phyloP scores from a whole-genome alignment of 2,329 filamentous ascomycete species.

The Colletotrichum sojae region DNA sequence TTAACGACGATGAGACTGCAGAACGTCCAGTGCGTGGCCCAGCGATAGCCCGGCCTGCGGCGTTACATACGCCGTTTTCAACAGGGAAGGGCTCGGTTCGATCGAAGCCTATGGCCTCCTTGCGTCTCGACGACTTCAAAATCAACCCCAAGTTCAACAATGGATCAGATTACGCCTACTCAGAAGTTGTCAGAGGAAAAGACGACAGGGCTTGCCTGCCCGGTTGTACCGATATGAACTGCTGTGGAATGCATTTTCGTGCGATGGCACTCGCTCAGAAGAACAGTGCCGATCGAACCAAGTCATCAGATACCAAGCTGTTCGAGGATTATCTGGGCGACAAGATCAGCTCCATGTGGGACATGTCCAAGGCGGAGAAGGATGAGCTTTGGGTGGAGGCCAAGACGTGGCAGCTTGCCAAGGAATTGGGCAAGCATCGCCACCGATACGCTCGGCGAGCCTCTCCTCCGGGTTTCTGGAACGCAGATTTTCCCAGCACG shows the following conservation, averaged over 20 bases:
- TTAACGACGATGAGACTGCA: not conserved
- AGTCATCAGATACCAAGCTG: constrained; percentile 61
- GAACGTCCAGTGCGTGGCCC: constrained; percentile 10
- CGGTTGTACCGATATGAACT: constrained; percentile 81
- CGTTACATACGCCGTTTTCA: constrained; percentile 30
- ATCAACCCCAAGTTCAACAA: constrained; percentile 82
- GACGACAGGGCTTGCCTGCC: constrained; percentile 78
- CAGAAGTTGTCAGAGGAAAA: constrained; percentile 80
- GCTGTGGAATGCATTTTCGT: constrained; percentile 81
- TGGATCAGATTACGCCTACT: constrained; percentile 79
- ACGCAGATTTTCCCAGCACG: constrained; percentile 88
- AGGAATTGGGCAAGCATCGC: constrained; percentile 83
- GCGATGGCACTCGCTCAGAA: constrained; percentile 72
- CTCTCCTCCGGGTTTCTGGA: constrained; percentile 92
- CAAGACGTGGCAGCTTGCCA: constrained; percentile 79
- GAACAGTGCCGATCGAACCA: constrained; percentile 53
- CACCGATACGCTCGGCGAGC: constrained; percentile 78
- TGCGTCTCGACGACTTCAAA: constrained; percentile 83
- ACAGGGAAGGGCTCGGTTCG: constrained; percentile 62
- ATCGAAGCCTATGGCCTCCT: constrained; percentile 66
- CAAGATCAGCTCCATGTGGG: constrained; percentile 69
- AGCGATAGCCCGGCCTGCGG: constrained; percentile 17
- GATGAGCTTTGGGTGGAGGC: constrained; percentile 81
- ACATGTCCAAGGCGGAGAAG: constrained; percentile 73
- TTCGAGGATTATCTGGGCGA: constrained; percentile 72